Percentiles rank a stretch among this genome's conserved stretches.
These are phyloP conservation scores for Phaeoacremonium minimum DNA, from an alignment of 2,329 filamentous ascomycete species.

Conservation along the genomic window DNA sequence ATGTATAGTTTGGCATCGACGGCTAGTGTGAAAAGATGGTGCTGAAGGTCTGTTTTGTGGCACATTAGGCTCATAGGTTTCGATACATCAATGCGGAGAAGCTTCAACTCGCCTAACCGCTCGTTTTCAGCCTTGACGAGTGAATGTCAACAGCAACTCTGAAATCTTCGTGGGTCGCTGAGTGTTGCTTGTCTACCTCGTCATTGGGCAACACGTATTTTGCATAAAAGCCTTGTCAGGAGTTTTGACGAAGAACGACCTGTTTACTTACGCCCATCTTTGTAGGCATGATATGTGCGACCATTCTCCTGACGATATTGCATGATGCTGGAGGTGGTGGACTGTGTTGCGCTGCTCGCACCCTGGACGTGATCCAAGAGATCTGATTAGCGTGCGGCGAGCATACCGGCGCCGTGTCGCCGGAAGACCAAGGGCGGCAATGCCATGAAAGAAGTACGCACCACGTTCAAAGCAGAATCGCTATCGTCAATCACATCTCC, in stretches of 20 bases:
- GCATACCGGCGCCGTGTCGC: too few relatives aligned
- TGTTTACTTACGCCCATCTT: conserved; percentile 8
- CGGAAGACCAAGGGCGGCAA: too few relatives aligned
- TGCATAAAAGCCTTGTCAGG: neutral
- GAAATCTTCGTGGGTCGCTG: neutral
- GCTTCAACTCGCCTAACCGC: too few relatives aligned
- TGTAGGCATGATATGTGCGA: conserved; percentile 10
- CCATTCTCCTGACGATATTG: conserved; percentile 9
- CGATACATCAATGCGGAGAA: too few relatives aligned
- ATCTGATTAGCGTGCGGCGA: too few relatives aligned
- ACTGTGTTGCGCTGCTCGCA: too few relatives aligned
- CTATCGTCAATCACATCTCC: too few relatives aligned
- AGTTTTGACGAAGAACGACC: neutral
- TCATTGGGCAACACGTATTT: conserved; percentile 1
- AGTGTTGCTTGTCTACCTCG: neutral
- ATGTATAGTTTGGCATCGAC: conserved; percentile 22
- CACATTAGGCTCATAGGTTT: too few relatives aligned
- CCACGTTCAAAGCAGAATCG: too few relatives aligned
- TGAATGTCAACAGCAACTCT: neutral
- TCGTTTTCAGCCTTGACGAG: conserved; percentile 19
- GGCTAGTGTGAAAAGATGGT: conserved; percentile 26
- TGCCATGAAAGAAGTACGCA: too few relatives aligned
- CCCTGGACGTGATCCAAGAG: too few relatives aligned
- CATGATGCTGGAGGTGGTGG: neutral
- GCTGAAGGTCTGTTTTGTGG: conserved; percentile 33